Evolutionary conservation across 1,284 basidiomycete genomes (phyloP), one percentile per base, ranked within the genome.

Genomic region (Golubevia pallescens): DNA sequence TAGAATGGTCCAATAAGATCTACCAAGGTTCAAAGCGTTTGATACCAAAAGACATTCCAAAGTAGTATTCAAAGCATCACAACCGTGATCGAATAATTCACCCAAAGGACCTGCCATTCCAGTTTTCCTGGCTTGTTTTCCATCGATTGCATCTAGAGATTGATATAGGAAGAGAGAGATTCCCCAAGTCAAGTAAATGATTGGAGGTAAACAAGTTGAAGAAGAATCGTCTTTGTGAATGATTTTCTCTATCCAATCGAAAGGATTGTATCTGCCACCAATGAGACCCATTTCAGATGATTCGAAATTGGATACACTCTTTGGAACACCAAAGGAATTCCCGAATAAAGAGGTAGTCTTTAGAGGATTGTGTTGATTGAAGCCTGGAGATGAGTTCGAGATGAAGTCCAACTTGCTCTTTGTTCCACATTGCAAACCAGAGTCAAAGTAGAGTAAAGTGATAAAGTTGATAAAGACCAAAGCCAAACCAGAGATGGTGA

Each of bases 71-170:
- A 38, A 13, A 24, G 58, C 61, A 60, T 87, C 86, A 72, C 87
- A 87, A 89, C 95, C 97, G 86, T 99, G 96, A 86, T 99, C 96
- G 84, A 98, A 98, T 89, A 97, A 91, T 86, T 97, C 93, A 19
- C 96, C 96, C 19, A 98, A 87, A 2, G 96, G 96, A 2, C 95
- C 94, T 20, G 95, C 92, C 93, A 97, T 98, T 2, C 93, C 93
- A 0, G 95, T 97, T 63, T 95, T 87, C 62, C 96, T 88, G 13
- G 96, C 96, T 87, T 99, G 96, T 86, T 97, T 97, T 10, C 94
- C 95, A 71, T 86, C 85, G 63, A 86, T 86, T 7, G 87, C 86
- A 70, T 88, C 81, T 20, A 84, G 62, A 19, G 77, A 80, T 68
- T 84, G 81, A 68, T 84, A 84, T 34, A 71, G 60, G 56, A 84